Evolutionary conservation across 257 asterid species (phyloP), one percentile per base, ranked within the genome.

Genomic region (Penstemon eatonii): DNA sequence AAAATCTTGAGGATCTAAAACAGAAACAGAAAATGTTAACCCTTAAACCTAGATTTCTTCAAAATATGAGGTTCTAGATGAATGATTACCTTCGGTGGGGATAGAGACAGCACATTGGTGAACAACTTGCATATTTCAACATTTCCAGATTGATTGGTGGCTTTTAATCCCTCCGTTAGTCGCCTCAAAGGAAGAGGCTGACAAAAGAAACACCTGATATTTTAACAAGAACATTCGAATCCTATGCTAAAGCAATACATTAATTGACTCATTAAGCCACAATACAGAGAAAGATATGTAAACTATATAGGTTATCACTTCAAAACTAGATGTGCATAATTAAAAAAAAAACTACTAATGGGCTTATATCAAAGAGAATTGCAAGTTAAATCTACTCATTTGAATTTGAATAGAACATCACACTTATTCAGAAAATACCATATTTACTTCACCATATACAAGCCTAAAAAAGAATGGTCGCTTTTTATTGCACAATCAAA

Each of bases 181-280:
- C 75, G 82, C 90, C 83, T 88, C 80, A 93, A 69, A 65, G 96
- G 72, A 64, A 93, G 87, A 70, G 97, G 99, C 99, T 93, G 97
- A 67, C 79, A 83, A 72, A 64, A 68, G 52, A 75, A 53, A 71
- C 39, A 73, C 12, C 56, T 8, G 47, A 55, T 51, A 55, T 46
- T 61, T 15, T 25, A 60, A 6, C 18, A 53, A 72, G 73, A 69
- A 43, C 15, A 61, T 40, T 37, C 65, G 61, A 71, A 33, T 54
- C 58, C 5, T 62, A 66, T 18, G 13, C 47, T 15, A 63, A 63
- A 9, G 56, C 66, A 63, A 65, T 53, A 52, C 57, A 33, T 50
- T 7, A 54, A 3, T 38, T 33, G 33, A 67, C 54, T 54, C 38
- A 25, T 25, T 25, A n/a, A 19, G 38, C 43, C 62, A 47, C n/a